Base-by-base conservation (phyloP, 2,329 filamentous ascomycete species). In the Paraphoma chrysanthemicola region DNA sequence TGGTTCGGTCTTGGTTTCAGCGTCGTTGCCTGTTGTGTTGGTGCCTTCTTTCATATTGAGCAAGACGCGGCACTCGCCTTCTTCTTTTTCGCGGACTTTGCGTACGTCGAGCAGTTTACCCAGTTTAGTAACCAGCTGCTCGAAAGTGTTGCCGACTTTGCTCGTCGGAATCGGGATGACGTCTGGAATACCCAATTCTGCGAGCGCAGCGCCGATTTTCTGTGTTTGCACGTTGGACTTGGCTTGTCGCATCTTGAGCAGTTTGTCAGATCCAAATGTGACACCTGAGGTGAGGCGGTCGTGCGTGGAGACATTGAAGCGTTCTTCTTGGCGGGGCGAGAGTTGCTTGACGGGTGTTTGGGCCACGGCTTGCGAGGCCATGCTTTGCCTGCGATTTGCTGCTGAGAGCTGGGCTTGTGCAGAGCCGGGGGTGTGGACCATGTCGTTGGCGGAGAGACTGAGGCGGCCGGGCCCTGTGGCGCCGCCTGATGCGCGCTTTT, bases 241-340 rank as follows among this genome's bases (percentile, higher is more conserved):
- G 62, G 90, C 90, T 38, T 88, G 87, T 53, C 92, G 89, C 23
- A 92, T 85, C 76, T 93, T 93, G 65, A 89, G 88, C 56, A 94
- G 86, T 74, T 87, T 89, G 67, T 94, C 91, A 29, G 92, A 92
- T 11, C 94, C 91, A 83, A 98, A 98, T 12, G 91, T 90, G 36
- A 97, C 91, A 6, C 95, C 94, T 8, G 89, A 90, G 1, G 90
- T 88, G 39, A 97, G 84, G 29, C 94, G 90, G 53, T 98, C 94
- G 72, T 94, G 90, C 63, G 91, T 88, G 7, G 90, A 86, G 9
- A 99, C 90, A 60, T 94, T 95, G 71, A 94, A 98, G 33, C 90
- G 84, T 61, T 85, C 78, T 78, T 93, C 89, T 77, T 96, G 90
- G 64, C 90, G 86, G 45, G 89, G 83, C 4, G 87, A 87, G 63